A percentile compares a stretch with the other conserved stretches of the same genome.
Conservation (phyloP, 2,329 filamentous ascomycete species). For the Fusarium beomiforme region DNA sequence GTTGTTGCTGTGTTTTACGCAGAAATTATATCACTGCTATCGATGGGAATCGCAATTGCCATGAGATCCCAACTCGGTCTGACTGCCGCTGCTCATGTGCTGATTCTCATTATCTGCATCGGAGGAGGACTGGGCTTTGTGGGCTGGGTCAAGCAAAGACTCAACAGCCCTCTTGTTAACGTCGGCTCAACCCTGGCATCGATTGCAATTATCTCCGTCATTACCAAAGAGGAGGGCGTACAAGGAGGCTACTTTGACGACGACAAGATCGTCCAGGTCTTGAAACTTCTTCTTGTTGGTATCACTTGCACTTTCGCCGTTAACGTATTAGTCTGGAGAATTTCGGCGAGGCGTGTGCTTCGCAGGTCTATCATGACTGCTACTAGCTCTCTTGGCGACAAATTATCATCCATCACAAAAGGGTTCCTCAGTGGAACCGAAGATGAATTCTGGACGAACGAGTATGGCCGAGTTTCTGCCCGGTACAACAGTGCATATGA, state of each 20-base stretch:
- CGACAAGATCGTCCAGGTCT: conserved; percentile 81
- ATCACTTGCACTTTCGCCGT: conserved; percentile 76
- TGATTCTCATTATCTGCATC: conserved; percentile 85
- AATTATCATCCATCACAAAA: conserved; percentile 82
- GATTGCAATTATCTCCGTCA: conserved; percentile 86
- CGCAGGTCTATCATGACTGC: conserved; percentile 77
- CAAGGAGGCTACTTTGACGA: conserved; percentile 84
- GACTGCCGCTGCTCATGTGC: conserved; percentile 76
- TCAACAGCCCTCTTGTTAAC: conserved; percentile 83
- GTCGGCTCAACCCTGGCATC: conserved; percentile 87
- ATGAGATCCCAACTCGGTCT: conserved; percentile 75
- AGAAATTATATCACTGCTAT: conserved; percentile 76
- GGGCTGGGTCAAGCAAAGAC: conserved; percentile 85
- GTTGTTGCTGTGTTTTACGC: conserved; percentile 80
- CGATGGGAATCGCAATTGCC: conserved; percentile 88
- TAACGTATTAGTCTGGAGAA: conserved; percentile 81
- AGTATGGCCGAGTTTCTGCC: conserved; percentile 70
- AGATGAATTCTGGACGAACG: conserved; percentile 74
- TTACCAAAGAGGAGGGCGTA: conserved; percentile 91
- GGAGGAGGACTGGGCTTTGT: conserved; percentile 88
- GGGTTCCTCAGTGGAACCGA: conserved; percentile 87
- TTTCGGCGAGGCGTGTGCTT: conserved; percentile 78
- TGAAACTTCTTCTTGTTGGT: conserved; percentile 86
- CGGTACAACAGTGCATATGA: conserved; percentile 75
- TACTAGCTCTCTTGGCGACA: conserved; percentile 80